These are phyloP conservation scores for Nymphaea colorata DNA, from an alignment of 164 flowering plant species.

Conservation along the genomic window DNA sequence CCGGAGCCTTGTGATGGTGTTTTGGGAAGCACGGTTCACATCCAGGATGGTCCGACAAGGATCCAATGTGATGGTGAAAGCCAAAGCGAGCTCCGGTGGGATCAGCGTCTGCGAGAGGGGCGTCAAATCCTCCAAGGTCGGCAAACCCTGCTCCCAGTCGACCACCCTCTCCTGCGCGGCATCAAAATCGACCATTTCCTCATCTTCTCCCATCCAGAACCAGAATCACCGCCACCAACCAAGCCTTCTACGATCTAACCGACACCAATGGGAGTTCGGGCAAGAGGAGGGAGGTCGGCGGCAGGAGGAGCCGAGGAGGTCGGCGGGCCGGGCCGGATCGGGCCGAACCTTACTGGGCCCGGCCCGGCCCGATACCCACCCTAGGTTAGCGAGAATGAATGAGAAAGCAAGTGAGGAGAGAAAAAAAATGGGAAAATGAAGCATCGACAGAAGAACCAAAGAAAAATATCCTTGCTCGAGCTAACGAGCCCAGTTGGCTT, in stretches of 20 bases:
- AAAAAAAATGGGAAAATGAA: too few relatives aligned
- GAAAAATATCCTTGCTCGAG: too few relatives aligned
- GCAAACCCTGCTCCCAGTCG: conserved; percentile 83
- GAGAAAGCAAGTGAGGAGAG: too few relatives aligned
- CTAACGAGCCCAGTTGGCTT: too few relatives aligned
- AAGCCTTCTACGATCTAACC: too few relatives aligned
- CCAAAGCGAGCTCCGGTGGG: conserved; percentile 60
- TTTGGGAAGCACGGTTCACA: conserved; percentile 58
- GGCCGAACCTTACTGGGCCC: too few relatives aligned
- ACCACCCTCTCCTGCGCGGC: conserved; percentile 32
- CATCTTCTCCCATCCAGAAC: conserved; percentile 32
- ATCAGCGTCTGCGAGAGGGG: conserved; percentile 62
- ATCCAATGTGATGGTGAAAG: conserved; percentile 66
- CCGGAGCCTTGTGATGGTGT: conserved; percentile 40
- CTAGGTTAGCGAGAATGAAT: too few relatives aligned
- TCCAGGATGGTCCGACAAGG: conserved; percentile 38
- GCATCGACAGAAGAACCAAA: too few relatives aligned
- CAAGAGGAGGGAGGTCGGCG: too few relatives aligned
- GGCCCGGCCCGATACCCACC: too few relatives aligned
- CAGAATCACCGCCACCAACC: not conserved
- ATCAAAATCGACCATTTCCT: conserved; percentile 24
- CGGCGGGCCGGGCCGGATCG: too few relatives aligned
- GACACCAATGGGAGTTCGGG: not conserved
- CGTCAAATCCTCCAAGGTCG: conserved; percentile 42
- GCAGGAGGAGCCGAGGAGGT: too few relatives aligned